Evolutionary conservation across 108 stramenopile species (phyloP).

Genomic region (Stephanodiscus minutulus): DNA sequence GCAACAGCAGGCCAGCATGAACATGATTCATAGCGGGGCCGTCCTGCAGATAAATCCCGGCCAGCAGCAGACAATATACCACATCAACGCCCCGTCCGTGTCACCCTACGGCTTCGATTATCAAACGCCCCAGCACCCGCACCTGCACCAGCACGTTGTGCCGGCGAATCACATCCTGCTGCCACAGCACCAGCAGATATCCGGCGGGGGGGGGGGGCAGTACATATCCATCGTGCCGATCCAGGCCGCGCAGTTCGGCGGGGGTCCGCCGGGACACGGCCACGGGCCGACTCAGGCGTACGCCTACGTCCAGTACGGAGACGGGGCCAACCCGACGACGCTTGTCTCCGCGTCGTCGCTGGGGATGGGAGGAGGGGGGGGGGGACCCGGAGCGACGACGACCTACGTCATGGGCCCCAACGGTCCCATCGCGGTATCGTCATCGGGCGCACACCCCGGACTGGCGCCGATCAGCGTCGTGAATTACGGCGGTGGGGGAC

Average conservation of each 20-base stretch:
- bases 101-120: constrained; percentile 54
- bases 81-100: constrained; percentile 53
- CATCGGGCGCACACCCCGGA: background rate
- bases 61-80: constrained; percentile 61
- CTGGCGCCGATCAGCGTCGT: constrained; percentile 3
- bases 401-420: constrained; percentile 36
- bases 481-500: background rate
- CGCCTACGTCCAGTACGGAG: constrained; percentile 57
- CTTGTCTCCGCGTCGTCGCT: constrained; percentile 13
- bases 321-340: constrained; percentile 32
- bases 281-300: constrained; percentile 49
- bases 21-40: constrained; percentile 12
- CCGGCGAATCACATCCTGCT: constrained; percentile 29
- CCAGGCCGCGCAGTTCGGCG: constrained; percentile 44
- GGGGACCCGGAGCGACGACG: constrained; percentile 6
- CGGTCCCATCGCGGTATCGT: constrained; percentile 26
- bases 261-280: background rate
- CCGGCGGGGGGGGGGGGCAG: constrained; percentile 38
- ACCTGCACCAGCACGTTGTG: constrained; percentile 40
- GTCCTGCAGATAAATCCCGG: constrained; percentile 6
- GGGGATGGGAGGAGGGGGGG: constrained; percentile 9
- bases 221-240: constrained; percentile 71
- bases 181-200: constrained; percentile 23
- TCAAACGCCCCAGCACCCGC: constrained; percentile 51
- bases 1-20: constrained; percentile 32